Percentiles rank a stretch among this genome's conserved stretches.
Conservation (phyloP, 2,329 filamentous ascomycete genomes). For the Taxawa tesnikishii region DNA sequence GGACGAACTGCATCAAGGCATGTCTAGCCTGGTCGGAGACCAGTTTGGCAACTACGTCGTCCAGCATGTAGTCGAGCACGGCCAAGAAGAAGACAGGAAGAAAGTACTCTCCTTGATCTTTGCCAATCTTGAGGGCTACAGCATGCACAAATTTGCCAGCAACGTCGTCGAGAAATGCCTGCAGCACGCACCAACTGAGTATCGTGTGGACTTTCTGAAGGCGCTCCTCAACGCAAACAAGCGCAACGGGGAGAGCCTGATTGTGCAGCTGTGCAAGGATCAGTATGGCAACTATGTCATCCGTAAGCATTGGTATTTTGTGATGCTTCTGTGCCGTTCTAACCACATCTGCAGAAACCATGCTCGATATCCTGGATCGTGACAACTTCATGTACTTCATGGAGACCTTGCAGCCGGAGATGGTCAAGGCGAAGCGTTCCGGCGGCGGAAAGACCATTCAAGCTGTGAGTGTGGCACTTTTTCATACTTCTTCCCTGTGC, state of each 20-base stretch:
- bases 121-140: constrained; percentile 58
- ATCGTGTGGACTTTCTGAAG: constrained; percentile 55
- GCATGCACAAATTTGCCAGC: constrained; percentile 92
- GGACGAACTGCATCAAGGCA: constrained; percentile 63
- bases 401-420: constrained; percentile 29
- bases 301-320: constrained; percentile 51
- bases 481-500: too few species aligned
- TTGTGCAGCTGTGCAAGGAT: constrained; percentile 73
- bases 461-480: constrained; percentile 20
- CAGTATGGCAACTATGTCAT: constrained; percentile 94
- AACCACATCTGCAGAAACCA: constrained; percentile 51
- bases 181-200: constrained; percentile 53
- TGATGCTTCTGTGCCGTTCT: constrained; percentile 5
- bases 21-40: constrained; percentile 63
- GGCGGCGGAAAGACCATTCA: constrained; percentile 30
- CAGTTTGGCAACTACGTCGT: constrained; percentile 95
- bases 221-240: constrained; percentile 46
- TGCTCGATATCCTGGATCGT: constrained; percentile 41
- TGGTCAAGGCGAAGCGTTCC: constrained; percentile 30
- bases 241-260: constrained; percentile 48
- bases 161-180: constrained; percentile 96
- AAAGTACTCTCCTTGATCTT: constrained; percentile 65
- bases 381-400: constrained; percentile 30
- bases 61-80: constrained; percentile 78
- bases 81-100: constrained; percentile 57